phyloP scores from a whole-genome alignment of 331 rosid species.

The Saraca asoca region DNA sequence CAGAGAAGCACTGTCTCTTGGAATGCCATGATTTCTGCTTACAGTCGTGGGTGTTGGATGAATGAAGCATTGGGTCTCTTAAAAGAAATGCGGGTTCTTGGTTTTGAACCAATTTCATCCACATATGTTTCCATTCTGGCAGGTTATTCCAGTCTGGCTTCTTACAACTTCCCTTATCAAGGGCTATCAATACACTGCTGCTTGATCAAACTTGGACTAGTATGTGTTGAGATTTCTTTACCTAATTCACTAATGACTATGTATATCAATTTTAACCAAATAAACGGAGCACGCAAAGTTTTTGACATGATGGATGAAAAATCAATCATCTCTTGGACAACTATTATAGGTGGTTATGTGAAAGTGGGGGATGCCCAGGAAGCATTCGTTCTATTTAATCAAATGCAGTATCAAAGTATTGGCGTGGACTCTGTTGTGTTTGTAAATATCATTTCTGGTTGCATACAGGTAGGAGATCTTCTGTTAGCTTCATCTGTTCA shows the following conservation, averaged over 20 bases:
- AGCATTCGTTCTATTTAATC: conserved; percentile 44
- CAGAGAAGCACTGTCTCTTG: conserved; percentile 47
- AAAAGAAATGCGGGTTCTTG: conserved; percentile 52
- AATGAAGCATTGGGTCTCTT: conserved; percentile 41
- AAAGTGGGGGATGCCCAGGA: conserved; percentile 36
- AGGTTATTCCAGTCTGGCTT: conserved; percentile 31
- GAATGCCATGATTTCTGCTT: conserved; percentile 56
- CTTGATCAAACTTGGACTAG: conserved; percentile 47
- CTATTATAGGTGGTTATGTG: conserved; percentile 54
- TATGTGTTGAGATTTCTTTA: conserved; percentile 42
- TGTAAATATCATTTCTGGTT: conserved; percentile 48
- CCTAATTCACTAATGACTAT: conserved; percentile 50
- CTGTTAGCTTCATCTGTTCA: conserved; percentile 54
- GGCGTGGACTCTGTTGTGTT: conserved; percentile 49
- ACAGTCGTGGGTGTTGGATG: conserved; percentile 38
- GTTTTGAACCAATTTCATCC: conserved; percentile 46
- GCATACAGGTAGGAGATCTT: conserved; percentile 38
- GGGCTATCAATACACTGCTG: conserved; percentile 48
- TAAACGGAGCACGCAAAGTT: conserved; percentile 48
- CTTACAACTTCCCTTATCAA: conserved; percentile 10
- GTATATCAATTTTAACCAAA: conserved; percentile 47
- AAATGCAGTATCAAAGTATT: conserved; percentile 40
- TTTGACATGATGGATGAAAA: conserved; percentile 44
- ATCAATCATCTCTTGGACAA: conserved; percentile 60
- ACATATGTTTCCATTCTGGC: conserved; percentile 56